Conservation (phyloP, 768 basidiomycete genomes). For the Trichaptum fuscoviolaceum region DNA sequence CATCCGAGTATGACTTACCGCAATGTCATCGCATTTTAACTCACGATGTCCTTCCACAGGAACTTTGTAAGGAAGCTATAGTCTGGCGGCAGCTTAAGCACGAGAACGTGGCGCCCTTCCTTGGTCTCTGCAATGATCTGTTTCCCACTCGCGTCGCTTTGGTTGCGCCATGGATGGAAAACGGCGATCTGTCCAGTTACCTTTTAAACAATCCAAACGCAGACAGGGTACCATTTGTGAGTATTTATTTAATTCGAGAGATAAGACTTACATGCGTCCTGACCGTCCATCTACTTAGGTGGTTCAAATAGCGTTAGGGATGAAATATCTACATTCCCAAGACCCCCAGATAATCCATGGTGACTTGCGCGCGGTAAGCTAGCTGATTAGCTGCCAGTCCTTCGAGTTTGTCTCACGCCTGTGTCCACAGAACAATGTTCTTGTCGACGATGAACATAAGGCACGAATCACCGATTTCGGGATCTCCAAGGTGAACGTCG, state of each 20-base stretch:
- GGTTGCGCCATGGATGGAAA: not conserved
- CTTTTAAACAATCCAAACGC: not conserved
- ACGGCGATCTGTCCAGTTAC: not conserved
- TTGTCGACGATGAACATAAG: not conserved
- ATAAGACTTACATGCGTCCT: not conserved
- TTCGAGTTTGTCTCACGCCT: not conserved
- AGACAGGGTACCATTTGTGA: not conserved
- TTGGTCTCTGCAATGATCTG: not conserved
- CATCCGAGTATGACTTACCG: not conserved
- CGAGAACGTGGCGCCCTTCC: not conserved
- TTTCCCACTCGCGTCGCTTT: not conserved
- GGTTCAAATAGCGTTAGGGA: conserved; percentile 1
- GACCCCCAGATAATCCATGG: conserved; percentile 7
- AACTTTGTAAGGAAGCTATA: conserved; percentile 3
- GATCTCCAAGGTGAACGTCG: not conserved
- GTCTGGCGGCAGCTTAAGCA: conserved; percentile 1
- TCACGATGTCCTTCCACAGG: not conserved
- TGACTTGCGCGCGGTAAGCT: conserved; percentile 7
- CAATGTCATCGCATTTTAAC: not conserved
- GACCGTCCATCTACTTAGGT: not conserved
- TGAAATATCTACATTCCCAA: conserved; percentile 6
- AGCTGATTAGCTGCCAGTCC: not conserved
- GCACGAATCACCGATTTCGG: not conserved
- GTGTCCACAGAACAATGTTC: conserved; percentile 5
- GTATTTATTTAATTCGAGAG: not conserved